phyloP scores from a whole-genome alignment of 2,329 filamentous ascomycete species.

The Cercospora sesami region DNA sequence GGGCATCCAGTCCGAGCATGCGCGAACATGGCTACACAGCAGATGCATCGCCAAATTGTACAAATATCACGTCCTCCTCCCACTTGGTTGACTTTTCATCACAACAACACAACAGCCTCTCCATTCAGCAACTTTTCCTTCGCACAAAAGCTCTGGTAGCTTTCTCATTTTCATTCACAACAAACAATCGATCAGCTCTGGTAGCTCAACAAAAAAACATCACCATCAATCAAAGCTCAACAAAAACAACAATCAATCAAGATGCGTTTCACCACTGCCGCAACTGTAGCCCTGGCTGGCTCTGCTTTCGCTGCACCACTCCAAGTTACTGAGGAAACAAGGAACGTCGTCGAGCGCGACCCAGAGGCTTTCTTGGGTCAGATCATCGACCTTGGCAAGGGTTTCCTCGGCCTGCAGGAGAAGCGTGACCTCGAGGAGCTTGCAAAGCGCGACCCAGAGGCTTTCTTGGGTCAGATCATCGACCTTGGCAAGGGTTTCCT shows the following conservation, averaged over 20 bases:
- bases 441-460: background rate
- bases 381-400: background rate
- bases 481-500: background rate
- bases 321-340: background rate
- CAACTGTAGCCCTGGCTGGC: background rate
- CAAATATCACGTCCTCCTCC: background rate
- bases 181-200: background rate
- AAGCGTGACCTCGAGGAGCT: background rate
- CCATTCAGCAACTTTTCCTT: background rate
- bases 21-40: background rate
- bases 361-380: background rate
- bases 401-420: background rate
- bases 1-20: background rate
- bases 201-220: background rate
- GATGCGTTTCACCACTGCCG: conserved; percentile 1
- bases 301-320: background rate
- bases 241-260: background rate
- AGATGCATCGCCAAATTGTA: background rate
- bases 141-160: conserved; percentile 1
- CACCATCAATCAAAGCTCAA: background rate
- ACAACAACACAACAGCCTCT: background rate
- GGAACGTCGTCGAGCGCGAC: background rate
- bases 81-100: background rate
- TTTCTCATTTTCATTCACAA: background rate
- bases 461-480: background rate